phyloP scores from a whole-genome alignment of 2,329 filamentous ascomycete genomes.

The Neoascochyta sp. region DNA sequence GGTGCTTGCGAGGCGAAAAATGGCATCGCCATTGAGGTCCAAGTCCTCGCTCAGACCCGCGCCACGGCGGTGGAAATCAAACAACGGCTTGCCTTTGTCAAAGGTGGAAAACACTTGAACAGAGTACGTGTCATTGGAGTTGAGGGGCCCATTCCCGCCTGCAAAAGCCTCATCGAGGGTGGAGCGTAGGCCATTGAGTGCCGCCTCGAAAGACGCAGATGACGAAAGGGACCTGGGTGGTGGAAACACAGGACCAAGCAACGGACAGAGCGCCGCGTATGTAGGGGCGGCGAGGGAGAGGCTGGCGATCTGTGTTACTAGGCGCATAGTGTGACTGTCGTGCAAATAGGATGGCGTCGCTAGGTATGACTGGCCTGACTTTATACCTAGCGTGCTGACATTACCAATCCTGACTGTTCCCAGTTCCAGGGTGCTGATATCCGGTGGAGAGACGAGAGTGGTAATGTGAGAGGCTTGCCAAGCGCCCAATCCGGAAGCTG shows the following conservation, averaged over 20 bases:
- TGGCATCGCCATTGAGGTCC: constrained; percentile 37
- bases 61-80: constrained; percentile 11
- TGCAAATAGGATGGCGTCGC: too few relatives aligned
- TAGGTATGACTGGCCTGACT: too few relatives aligned
- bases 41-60: constrained; percentile 3
- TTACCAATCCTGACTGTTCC: too few relatives aligned
- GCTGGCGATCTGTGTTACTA: too few relatives aligned
- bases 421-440: too few relatives aligned
- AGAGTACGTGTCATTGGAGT: constrained; percentile 9
- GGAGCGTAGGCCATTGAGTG: constrained; percentile 1
- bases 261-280: too few relatives aligned
- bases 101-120: constrained; percentile 11
- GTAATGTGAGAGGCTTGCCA: too few relatives aligned
- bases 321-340: too few relatives aligned
- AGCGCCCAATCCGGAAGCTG: too few relatives aligned
- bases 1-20: constrained; percentile 44
- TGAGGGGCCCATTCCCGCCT: constrained; percentile 6
- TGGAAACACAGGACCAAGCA: constrained; percentile 10
- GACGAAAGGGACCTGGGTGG: constrained; percentile 2
- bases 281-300: too few relatives aligned
- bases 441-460: too few relatives aligned
- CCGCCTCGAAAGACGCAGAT: constrained; percentile 2
- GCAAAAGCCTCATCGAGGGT: constrained; percentile 5
- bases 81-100: constrained; percentile 2
- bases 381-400: too few relatives aligned